Base-by-base conservation (phyloP, 2,329 filamentous ascomycete genomes). In the Cladosporium halotolerans region DNA sequence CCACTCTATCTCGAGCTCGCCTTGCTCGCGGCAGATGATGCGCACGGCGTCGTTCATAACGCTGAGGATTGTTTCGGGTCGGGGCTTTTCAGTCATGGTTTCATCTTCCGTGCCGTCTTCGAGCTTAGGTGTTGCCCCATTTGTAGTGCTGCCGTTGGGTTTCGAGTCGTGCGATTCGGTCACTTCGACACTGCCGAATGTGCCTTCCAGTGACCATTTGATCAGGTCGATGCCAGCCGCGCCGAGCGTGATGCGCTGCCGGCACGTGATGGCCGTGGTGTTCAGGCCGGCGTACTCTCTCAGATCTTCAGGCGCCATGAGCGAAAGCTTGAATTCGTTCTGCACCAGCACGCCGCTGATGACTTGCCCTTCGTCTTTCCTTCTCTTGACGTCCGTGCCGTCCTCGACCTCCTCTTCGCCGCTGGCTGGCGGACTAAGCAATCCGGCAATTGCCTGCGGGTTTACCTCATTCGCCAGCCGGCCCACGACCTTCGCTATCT, bases 271-370 rank as follows among this genome's bases (percentile, higher is more conserved):
- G 1, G 88, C 95, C 0, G 93, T 97, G 0, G 93, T 97, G 2
- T 90, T 96, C 31, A 99, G 76, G n/a, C 93, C 93, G 0, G 93
- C 93, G 68, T 96, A 99, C 71, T 99, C 93, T 56, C 90, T 85
- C 33, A 99, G 77, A 67, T 99, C 93, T 63, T 97, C 93, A 0
- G 93, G 91, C 0, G 91, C 91, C 92, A 99, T 97, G 33, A 99
- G 78, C 0, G 88, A 95, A 66, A 99, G 82, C 70, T 97, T 96
- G 71, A 99, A 97, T 68, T 96, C 93, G 68, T 95, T 97, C 62
- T 97, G 92, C 7, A 99, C 91, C 13, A 99, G 78, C 0, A 99
- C 93, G 28, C 93, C 93, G 0, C 86, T 88, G 62, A 99, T 82
- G 41, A 97, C 76, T 52, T 80, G 76, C 1, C 72, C 61, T 54